Percentiles rank a stretch among this genome's conserved stretches.
Evolutionary conservation across 2,329 filamentous ascomycete species (phyloP).

Genomic region (Neonectria neomacrospora): DNA sequence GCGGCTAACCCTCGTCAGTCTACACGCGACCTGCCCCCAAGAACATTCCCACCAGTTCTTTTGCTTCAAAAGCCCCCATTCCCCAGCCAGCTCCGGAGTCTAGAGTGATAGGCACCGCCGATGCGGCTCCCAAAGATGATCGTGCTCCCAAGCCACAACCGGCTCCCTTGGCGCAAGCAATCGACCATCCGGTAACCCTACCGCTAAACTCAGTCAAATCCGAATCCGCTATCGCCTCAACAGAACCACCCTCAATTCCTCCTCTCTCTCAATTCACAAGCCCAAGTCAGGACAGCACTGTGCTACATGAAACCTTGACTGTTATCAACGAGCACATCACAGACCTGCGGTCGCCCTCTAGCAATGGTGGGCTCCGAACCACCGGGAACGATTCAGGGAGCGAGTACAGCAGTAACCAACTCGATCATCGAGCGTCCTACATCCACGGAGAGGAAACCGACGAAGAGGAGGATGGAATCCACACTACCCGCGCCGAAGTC

Average conservation of each 20-base stretch:
- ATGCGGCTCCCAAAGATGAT: constrained; percentile 44
- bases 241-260: constrained; percentile 42
- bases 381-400: constrained; percentile 81
- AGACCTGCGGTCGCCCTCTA: constrained; percentile 72
- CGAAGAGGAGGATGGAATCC: constrained; percentile 81
- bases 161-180: constrained; percentile 28
- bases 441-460: constrained; percentile 96
- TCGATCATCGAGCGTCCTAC: constrained; percentile 84
- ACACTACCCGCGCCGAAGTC: constrained; percentile 77
- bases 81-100: constrained; percentile 46
- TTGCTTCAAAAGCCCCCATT: constrained; percentile 46
- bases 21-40: constrained; percentile 71
- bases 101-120: constrained; percentile 31
- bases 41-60: constrained; percentile 47
- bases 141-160: constrained; percentile 50
- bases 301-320: constrained; percentile 93
- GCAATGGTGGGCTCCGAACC: constrained; percentile 62
- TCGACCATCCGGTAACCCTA: constrained; percentile 52
- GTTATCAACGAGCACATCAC: constrained; percentile 98
- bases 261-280: constrained; percentile 54
- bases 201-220: constrained; percentile 57
- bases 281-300: constrained; percentile 68
- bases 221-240: constrained; percentile 40
- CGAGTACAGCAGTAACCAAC: constrained; percentile 86
- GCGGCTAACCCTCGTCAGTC: constrained; percentile 56